Base-by-base conservation (phyloP, 176 grass and related monocot species). In the Zea luxurians region DNA sequence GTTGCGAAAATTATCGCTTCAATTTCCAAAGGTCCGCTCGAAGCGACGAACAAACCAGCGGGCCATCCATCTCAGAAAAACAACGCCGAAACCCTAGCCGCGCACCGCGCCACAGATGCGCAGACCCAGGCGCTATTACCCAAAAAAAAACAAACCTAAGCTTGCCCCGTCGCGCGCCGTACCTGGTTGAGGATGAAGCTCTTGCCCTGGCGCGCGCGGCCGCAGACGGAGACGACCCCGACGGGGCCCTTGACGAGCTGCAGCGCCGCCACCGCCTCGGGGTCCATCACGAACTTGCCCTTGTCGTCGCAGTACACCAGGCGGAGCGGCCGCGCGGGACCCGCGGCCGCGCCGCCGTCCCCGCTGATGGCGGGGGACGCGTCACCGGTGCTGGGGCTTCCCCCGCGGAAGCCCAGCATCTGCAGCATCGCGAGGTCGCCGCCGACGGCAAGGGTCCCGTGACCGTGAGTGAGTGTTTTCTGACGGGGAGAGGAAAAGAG, bases 111-210 rank as follows among this genome's bases (percentile, higher is more conserved):
- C 55, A 6, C 16, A 49, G 13, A 74, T 21, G 43, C 8, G 55
- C 15, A 46, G 2, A 37, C n/a, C 17, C 2, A 34, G 7, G 15
- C 3, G 4, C 8, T 10, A 16, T 17, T 13, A 8, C 58, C 49
- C 8, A 16, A 5, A 50, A 16, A 40, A 40, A 40, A 16, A 5
- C 36, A 16, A 58, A 66, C 13, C 64, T 45, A 49, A 10, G 13
- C 17, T 47, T 1, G 7, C 57, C 16, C 9, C 13, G 46, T 52
- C 12, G 27, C 38, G 18, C 10, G 55, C 20, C 36, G 13, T 78
- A 99, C 96, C 96, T 99, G 96, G 80, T 99, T 99, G 37, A 99
- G 92, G 10, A 98, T 91, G 80, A 98, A 98, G 79, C 95, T 98
- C 83, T 98, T 98, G 18, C 95, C 95, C 91, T 98, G 91, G 13